Base-by-base conservation (phyloP, 768 basidiomycete species). In the Tulasnella sp. region DNA sequence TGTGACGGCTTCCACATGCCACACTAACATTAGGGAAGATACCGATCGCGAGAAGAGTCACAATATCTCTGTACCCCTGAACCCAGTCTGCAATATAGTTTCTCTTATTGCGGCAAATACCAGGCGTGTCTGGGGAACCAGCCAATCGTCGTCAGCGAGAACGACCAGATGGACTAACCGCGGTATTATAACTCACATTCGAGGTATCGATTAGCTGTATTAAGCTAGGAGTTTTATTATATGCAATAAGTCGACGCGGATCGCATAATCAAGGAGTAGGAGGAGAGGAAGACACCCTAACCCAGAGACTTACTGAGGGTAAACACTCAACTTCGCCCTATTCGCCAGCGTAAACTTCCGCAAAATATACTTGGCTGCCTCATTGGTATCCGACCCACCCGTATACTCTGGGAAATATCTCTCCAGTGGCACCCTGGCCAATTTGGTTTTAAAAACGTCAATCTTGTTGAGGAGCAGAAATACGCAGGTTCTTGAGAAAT, bases 311-410 rank as follows among this genome's bases (percentile, higher is more conserved):
- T 82, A 94, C 94, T 98, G 96, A 3, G 96, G 96, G 86, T 97
- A 98, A 28, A 98, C 94, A 80, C 93, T 95, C 82, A 96, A 86
- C 76, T 92, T 86, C 78, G 94, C 94, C n/a, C 93, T 87, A 83
- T 97, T 97, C 78, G 93, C 93, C 86, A 97, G 96, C 89, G 96
- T 97, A 83, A 97, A 98, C 83, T 93, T 88, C 96, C 96, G 97
- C 54, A 98, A 87, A 77, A 98, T 96, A 82, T 95, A 97, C 83
- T 96, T 96, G 0, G 96, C 95, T 0, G 95, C 96, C 85, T 96
- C 96, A 87, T 96, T 97, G 85, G 50, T 50, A 48, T 81, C 80
- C 28, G 80, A 28, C 93, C 64, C 88, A 87, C 81, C 93, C 75
- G 87, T 88, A 82, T 87, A 89, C 82, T 88, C 88, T 8, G 88